phyloP scores from a whole-genome alignment of 1,284 basidiomycete species.

The Cutaneotrichosporon mucoides region DNA sequence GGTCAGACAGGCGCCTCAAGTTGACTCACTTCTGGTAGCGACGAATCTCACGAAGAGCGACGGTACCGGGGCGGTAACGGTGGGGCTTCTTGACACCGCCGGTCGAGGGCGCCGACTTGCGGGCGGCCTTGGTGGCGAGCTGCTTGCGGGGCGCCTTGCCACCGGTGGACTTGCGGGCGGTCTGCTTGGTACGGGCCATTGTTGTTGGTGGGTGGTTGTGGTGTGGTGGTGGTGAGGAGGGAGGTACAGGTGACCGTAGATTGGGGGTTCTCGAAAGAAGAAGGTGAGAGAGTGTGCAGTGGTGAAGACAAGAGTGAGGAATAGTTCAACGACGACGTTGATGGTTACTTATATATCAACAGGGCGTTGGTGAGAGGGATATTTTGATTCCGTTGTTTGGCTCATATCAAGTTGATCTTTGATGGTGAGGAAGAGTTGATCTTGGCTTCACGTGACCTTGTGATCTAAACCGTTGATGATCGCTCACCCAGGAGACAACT shows the following conservation, averaged over 20 bases:
- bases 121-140: constrained; percentile 72
- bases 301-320: not conserved
- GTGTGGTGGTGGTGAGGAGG: not conserved
- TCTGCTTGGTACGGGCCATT: constrained; percentile 54
- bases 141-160: constrained; percentile 56
- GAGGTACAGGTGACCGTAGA: too few species aligned
- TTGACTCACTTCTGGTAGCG: constrained; percentile 66
- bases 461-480: too few species aligned
- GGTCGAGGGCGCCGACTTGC: constrained; percentile 61
- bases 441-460: too few species aligned
- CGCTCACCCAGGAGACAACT: too few species aligned
- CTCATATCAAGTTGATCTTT: too few species aligned
- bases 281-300: too few species aligned
- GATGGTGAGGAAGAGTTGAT: too few species aligned
- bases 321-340: not conserved
- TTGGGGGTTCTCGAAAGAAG: not conserved
- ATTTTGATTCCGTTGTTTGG: too few species aligned
- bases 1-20: too few species aligned
- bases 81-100: constrained; percentile 97
- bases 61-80: constrained; percentile 94
- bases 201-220: not conserved
- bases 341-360: too few species aligned
- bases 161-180: constrained; percentile 61
- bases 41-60: constrained; percentile 94
- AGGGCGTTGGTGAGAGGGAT: too few species aligned